phyloP scores from a whole-genome alignment of 2,329 filamentous ascomycete species.

The Dothideomycetes sp. region DNA sequence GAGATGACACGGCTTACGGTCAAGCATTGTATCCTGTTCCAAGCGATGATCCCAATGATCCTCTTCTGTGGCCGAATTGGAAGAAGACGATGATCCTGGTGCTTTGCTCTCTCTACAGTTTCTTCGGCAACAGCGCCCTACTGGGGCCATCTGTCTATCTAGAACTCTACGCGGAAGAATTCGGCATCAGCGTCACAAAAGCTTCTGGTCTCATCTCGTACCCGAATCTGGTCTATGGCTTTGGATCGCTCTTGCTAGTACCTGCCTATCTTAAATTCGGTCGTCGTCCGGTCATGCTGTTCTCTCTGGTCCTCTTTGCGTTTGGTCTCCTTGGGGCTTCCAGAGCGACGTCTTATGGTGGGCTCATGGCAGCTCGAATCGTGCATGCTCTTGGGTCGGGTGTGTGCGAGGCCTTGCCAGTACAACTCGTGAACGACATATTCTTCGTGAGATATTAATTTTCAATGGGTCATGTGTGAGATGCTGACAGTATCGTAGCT shows the following conservation, averaged over 20 bases:
- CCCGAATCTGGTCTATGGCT: constrained; percentile 49
- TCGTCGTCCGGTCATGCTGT: constrained; percentile 31
- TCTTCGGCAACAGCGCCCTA: constrained; percentile 46
- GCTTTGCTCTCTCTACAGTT: constrained; percentile 45
- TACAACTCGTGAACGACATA: constrained; percentile 38
- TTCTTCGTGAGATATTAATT: too few species aligned
- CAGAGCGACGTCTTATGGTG: constrained; percentile 26
- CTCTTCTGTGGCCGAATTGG: constrained; percentile 44
- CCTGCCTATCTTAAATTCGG: constrained; percentile 46
- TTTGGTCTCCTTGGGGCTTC: constrained; percentile 32
- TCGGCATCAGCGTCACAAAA: constrained; percentile 37
- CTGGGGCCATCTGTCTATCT: constrained; percentile 50
- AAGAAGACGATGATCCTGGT: constrained; percentile 49
- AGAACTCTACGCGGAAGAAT: constrained; percentile 40
- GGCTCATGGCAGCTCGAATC: constrained; percentile 31
- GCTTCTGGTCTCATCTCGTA: constrained; percentile 49
- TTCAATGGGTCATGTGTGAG: too few species aligned
- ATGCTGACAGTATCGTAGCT: too few species aligned
- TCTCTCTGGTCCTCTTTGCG: constrained; percentile 30
- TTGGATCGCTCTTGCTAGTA: constrained; percentile 45
- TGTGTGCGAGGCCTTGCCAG: constrained; percentile 35
- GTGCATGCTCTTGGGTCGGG: constrained; percentile 33
- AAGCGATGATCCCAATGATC: constrained; percentile 50
- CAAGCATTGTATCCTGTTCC: constrained; percentile 52
- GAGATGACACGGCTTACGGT: constrained; percentile 48